These are phyloP conservation scores for Kluyveromyces sp. DNA, from an alignment of 1,139 yeast species.

Conservation along the genomic window DNA sequence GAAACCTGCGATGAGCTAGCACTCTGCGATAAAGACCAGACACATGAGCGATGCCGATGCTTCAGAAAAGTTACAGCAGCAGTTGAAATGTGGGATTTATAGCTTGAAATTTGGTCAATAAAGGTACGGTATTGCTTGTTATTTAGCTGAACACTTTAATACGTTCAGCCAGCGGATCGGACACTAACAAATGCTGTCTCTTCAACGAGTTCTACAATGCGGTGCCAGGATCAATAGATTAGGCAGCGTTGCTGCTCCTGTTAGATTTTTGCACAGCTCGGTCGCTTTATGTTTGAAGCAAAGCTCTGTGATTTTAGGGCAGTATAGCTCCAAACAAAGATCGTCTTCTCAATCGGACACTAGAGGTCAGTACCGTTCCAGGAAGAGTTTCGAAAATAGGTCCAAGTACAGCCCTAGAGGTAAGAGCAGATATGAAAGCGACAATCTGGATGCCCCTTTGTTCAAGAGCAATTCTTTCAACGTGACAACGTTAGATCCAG, in stretches of 20 bases:
- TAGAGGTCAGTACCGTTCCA: not conserved
- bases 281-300: not conserved
- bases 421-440: slow-evolving; percentile 9
- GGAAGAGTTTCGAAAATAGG: not conserved
- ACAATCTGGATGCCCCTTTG: not conserved
- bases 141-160: no score
- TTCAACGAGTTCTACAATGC: not conserved
- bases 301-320: not conserved
- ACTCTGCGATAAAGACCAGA: not conserved
- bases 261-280: not conserved
- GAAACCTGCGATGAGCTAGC: not conserved
- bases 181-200: not conserved
- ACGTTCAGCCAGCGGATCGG: no score
- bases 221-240: not conserved
- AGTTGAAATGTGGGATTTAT: not conserved
- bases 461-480: slow-evolving; percentile 6
- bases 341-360: not conserved
- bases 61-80: not conserved
- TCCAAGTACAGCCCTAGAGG: not conserved
- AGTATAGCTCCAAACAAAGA: not conserved
- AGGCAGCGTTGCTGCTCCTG: no score
- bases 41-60: no score
- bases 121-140: no score
- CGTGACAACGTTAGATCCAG: slow-evolving; percentile 5
- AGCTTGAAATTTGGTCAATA: no score